phyloP scores from a whole-genome alignment of 139 green algal species.

The Diplosphaera chodatii region DNA sequence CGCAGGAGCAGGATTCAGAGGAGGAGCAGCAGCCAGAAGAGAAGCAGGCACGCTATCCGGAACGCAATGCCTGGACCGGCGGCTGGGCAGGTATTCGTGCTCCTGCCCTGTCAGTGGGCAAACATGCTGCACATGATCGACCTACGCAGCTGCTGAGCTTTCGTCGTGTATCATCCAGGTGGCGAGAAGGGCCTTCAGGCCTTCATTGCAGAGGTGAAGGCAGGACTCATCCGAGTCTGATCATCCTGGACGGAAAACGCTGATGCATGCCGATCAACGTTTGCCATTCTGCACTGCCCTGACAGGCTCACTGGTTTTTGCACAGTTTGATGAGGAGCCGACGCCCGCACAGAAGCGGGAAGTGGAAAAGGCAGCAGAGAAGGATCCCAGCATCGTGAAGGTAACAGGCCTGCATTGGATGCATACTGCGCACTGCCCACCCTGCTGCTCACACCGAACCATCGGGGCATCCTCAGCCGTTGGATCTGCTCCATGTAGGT shows the following conservation, averaged over 20 bases:
- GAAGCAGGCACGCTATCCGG: constrained; percentile 6
- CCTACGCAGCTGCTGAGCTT: no score
- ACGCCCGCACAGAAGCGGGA: background rate
- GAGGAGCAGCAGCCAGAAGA: background rate
- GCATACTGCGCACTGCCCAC: no score
- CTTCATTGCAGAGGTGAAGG: constrained; percentile 21
- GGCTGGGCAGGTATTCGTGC: constrained; percentile 14
- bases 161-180: no score
- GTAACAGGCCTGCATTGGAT: no score
- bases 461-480: no score
- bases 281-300: no score
- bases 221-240: no score
- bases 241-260: no score
- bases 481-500: background rate
- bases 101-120: no score
- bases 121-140: no score
- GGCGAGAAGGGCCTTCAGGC: constrained; percentile 22
- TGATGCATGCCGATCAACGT: no score
- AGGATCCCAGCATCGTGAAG: background rate
- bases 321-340: background rate
- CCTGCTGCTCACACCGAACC: no score
- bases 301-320: background rate
- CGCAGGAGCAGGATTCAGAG: background rate
- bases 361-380: background rate
- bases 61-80: constrained; percentile 8